Evolutionary conservation across 108 stramenopile genomes (phyloP).

Genomic region (Thalassiosira profunda): DNA sequence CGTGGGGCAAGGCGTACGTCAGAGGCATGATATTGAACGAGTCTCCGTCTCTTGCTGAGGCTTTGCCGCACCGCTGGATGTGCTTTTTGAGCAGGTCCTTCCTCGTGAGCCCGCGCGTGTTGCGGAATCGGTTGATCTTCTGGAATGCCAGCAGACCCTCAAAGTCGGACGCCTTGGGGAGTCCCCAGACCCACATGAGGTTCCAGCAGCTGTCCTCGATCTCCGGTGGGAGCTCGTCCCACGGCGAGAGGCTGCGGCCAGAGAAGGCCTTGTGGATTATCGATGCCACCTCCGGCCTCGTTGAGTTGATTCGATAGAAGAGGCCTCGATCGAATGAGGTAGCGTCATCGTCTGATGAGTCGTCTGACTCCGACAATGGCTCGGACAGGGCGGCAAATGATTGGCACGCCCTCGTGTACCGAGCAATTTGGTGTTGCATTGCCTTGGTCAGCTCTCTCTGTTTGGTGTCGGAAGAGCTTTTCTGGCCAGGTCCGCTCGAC

Average conservation of each 20-base stretch:
- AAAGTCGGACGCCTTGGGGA: slow-evolving; percentile 35
- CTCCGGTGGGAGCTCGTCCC: slow-evolving; percentile 25
- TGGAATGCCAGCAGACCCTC: slow-evolving; percentile 41
- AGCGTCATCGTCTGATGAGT: neutral
- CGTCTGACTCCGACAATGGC: too few species aligned
- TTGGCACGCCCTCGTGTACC: neutral
- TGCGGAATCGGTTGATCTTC: slow-evolving; percentile 43
- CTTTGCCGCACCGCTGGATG: slow-evolving; percentile 43
- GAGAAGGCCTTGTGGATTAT: slow-evolving; percentile 26
- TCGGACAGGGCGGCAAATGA: neutral
- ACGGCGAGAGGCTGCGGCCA: slow-evolving; percentile 3
- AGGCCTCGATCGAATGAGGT: neutral
- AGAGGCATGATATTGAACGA: slow-evolving; percentile 68
- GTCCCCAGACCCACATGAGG: slow-evolving; percentile 47
- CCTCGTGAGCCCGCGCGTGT: slow-evolving; percentile 45
- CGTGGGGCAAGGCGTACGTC: slow-evolving; percentile 84
- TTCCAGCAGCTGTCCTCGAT: slow-evolving; percentile 23
- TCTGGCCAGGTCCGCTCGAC: neutral
- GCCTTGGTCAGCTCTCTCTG: slow-evolving; percentile 30
- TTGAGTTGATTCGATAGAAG: slow-evolving; percentile 40
- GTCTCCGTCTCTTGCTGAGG: slow-evolving; percentile 2
- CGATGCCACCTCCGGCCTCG: slow-evolving; percentile 33
- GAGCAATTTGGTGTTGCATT: slow-evolving; percentile 29
- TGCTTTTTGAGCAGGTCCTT: slow-evolving; percentile 79
- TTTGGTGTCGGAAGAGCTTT: neutral